Conservation (phyloP, 192 early-diverging fungal species). For the Thamnidium elegans region DNA sequence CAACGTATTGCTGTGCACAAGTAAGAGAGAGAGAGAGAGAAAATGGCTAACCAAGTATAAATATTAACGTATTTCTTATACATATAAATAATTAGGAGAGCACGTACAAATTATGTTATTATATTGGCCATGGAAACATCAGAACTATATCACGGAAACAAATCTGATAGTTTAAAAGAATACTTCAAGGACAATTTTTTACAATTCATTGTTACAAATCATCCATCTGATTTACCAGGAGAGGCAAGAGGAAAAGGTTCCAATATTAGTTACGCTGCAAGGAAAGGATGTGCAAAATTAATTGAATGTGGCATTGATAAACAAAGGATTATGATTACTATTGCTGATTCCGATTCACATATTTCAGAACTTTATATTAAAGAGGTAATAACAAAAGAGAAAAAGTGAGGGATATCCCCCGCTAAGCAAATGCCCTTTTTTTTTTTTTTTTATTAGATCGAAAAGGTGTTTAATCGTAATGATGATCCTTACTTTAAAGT, state of each 20-base stretch:
- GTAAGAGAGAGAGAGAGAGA: too few species aligned
- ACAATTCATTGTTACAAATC: conserved; percentile 67
- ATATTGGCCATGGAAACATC: conserved; percentile 78
- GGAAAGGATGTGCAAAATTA: conserved; percentile 28
- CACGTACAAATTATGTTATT: conserved; percentile 51
- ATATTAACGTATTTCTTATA: too few species aligned
- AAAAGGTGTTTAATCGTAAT: conserved; percentile 33
- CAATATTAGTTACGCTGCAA: conserved; percentile 68
- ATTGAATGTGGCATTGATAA: conserved; percentile 40
- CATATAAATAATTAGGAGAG: conserved; percentile 33
- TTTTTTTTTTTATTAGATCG: conserved; percentile 30
- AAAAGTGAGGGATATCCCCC: too few species aligned
- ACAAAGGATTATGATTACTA: conserved; percentile 61
- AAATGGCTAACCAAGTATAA: too few species aligned
- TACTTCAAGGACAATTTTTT: conserved; percentile 58
- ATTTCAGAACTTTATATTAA: conserved; percentile 70
- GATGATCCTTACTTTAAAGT: conserved; percentile 45
- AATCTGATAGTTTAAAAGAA: conserved; percentile 53
- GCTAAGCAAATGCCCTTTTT: neutral
- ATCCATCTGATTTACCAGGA: conserved; percentile 61
- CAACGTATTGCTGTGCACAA: conserved; percentile 63
- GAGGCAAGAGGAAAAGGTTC: conserved; percentile 72
- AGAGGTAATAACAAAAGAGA: too few species aligned
- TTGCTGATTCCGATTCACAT: conserved; percentile 71
- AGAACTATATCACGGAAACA: conserved; percentile 52